Percentiles rank a stretch among this genome's conserved stretches.
Conservation (phyloP, 75 land plant species). For the Azolla pinnata region DNA sequence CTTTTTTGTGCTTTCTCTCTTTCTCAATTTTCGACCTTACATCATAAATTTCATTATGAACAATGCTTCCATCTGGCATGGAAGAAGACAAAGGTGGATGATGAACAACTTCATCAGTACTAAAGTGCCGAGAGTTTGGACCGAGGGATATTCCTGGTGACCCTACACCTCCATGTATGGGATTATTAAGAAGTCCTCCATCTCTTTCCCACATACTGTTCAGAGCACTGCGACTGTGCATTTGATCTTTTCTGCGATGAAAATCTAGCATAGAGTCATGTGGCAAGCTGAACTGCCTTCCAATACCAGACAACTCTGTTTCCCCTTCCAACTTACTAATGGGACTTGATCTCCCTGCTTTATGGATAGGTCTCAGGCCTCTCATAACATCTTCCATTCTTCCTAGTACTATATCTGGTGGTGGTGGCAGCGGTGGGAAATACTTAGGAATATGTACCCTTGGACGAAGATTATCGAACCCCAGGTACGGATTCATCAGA, state of each 20-base stretch:
- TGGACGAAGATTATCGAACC: conserved; percentile 13
- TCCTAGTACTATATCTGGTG: conserved; percentile 15
- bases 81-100: not conserved
- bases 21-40: conserved; percentile 8
- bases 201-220: conserved; percentile 16
- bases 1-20: not conserved
- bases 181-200: not conserved
- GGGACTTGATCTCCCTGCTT: conserved; percentile 13
- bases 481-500: conserved; percentile 10
- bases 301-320: conserved; percentile 2
- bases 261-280: conserved; percentile 6
- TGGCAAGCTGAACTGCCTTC: conserved; percentile 8
- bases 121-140: not conserved
- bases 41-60: not conserved
- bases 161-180: not conserved
- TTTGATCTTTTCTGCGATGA: no score
- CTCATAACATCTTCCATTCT: conserved; percentile 8
- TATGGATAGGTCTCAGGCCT: conserved; percentile 9
- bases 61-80: not conserved
- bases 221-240: no score
- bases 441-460: conserved; percentile 18
- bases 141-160: not conserved
- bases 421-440: conserved; percentile 13
- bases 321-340: conserved; percentile 2
- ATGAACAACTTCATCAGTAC: not conserved